Evolutionary conservation across 768 basidiomycete genomes (phyloP).

Genomic region (Thelephora aurantiotincta): DNA sequence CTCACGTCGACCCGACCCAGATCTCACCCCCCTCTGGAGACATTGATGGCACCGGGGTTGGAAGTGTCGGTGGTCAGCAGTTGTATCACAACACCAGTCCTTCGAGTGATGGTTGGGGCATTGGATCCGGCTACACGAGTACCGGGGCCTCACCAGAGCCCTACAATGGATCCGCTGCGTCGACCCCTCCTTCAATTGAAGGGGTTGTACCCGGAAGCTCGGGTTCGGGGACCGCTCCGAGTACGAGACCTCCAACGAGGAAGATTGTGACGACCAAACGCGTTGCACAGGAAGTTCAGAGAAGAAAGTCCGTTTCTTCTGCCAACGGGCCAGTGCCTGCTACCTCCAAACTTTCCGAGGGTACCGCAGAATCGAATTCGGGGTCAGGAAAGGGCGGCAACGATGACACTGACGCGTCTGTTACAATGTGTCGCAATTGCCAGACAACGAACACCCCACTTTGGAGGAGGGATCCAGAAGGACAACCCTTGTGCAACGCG

Average conservation of each 20-base stretch:
- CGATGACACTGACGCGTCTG: constrained; percentile 58
- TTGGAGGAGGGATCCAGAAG: constrained; percentile 87
- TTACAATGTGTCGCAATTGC: constrained; percentile 88
- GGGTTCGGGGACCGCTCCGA: constrained; percentile 10
- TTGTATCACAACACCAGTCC: constrained; percentile 55
- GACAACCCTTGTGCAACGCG: constrained; percentile 88
- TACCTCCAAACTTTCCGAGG: constrained; percentile 37
- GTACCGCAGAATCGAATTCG: constrained; percentile 47
- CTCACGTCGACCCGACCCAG: constrained; percentile 89
- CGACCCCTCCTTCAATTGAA: constrained; percentile 59
- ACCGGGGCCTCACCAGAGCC: constrained; percentile 67
- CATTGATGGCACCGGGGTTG: too few relatives aligned
- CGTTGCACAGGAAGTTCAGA: constrained; percentile 35
- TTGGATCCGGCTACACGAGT: constrained; percentile 44
- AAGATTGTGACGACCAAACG: constrained; percentile 59
- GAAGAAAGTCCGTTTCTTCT: constrained; percentile 29
- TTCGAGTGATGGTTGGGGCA: constrained; percentile 72
- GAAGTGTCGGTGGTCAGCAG: constrained; percentile 20
- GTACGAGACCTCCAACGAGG: constrained; percentile 22
- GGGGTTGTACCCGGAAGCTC: constrained; percentile 12
- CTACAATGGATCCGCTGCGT: constrained; percentile 51
- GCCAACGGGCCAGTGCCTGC: neutral
- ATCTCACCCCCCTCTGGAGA: constrained; percentile 37
- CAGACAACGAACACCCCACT: constrained; percentile 90
- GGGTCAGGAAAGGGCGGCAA: constrained; percentile 25